Base-by-base conservation (phyloP, 768 basidiomycete species). In the Naganishia antarctica region DNA sequence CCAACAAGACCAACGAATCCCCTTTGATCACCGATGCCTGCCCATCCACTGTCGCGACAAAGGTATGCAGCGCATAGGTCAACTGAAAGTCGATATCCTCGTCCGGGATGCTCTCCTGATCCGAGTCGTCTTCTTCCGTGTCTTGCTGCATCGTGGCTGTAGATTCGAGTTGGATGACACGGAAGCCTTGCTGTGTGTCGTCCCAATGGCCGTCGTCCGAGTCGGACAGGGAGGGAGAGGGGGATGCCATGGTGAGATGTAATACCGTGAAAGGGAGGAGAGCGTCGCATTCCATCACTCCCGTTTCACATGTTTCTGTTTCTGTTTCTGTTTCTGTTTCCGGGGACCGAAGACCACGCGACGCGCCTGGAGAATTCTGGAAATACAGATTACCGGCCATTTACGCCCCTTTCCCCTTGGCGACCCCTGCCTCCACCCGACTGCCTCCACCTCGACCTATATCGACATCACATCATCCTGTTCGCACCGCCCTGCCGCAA, bases 11-110 rank as follows among this genome's bases (percentile, higher is more conserved):
- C 48, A 99, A 83, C 67, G 89, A 90, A 81, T 99, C 94, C 26
- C 96, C 96, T 79, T 97, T 98, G 78, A 96, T 90, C 69, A 99
- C 96, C 69, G 90, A 96, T 2, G 96, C 96, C 79, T 99, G 96
- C 26, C 96, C 96, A 73, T 97, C 94, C 37, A 98, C 93, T 0
- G 96, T 98, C 0, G 96, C 96, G 4, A 92, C 88, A 77, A 98
- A 98, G 70, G 89, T 93, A 75, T 94, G 93, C 75, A 79, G 66
- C 16, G 78, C 78, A 58, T 79, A 77, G 23, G 71, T 76, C 60
- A 79, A 62, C 18, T 65, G 67, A 63, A 78, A 77, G 64, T 79
- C 74, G 64, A 79, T 79, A 66, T 78, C 73, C 49, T 76, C 74
- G 64, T 75, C 74, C 28, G 76, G 76, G 46, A 77, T 76, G 63